phyloP scores from a whole-genome alignment of 2,329 filamentous ascomycete genomes.

The Paramyrothecium sp. region DNA sequence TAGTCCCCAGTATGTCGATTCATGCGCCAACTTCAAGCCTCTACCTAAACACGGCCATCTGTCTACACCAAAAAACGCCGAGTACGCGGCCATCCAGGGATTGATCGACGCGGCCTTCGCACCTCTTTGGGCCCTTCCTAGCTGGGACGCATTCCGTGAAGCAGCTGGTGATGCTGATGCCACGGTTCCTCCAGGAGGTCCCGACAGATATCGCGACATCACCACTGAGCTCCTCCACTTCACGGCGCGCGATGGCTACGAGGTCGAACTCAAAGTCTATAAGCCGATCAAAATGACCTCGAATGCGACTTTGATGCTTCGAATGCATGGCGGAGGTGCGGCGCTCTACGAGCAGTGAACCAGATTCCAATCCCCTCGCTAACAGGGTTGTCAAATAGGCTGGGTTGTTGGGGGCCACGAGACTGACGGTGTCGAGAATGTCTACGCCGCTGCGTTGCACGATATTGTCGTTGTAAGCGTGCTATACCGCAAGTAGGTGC shows the following conservation, averaged over 20 bases:
- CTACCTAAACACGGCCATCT: constrained; percentile 17
- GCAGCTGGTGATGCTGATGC: constrained; percentile 11
- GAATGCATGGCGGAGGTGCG: constrained; percentile 22
- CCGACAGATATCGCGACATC: constrained; percentile 12
- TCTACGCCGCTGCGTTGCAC: constrained; percentile 12
- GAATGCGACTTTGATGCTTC: constrained; percentile 17
- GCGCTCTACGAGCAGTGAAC: neutral
- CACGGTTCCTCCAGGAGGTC: constrained; percentile 12
- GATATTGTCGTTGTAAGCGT: constrained; percentile 19
- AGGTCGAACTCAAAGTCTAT: constrained; percentile 18
- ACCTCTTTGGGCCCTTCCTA: neutral
- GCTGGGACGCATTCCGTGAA: constrained; percentile 6
- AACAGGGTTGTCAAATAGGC: constrained; percentile 1
- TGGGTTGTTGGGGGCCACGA: constrained; percentile 20
- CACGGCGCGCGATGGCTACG: constrained; percentile 11
- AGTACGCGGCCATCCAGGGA: neutral
- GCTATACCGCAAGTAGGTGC: constrained; percentile 15
- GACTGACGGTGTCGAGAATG: constrained; percentile 18
- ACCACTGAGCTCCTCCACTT: constrained; percentile 12
- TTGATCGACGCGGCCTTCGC: neutral
- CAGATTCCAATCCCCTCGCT: neutral
- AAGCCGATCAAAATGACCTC: constrained; percentile 5
- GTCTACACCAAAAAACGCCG: constrained; percentile 5
- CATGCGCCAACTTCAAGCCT: constrained; percentile 7
- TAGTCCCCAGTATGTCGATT: constrained; percentile 9